These are phyloP conservation scores for Rhizophora apiculata DNA, from an alignment of 345 rosid species.

Conservation along the genomic window DNA sequence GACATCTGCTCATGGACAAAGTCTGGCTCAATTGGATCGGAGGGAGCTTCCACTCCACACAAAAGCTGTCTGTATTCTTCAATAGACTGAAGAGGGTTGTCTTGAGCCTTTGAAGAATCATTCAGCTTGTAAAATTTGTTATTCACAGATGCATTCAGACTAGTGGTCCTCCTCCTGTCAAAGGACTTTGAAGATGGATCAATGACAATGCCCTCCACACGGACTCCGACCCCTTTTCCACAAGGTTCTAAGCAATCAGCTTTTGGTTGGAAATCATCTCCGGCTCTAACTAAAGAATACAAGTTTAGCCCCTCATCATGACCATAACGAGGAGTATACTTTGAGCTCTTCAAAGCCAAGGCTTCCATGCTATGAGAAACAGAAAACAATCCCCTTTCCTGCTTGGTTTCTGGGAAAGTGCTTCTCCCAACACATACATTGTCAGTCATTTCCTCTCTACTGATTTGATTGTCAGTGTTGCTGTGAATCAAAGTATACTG, in stretches of 20 bases:
- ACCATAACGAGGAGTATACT: conserved; percentile 20
- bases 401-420: conserved; percentile 11
- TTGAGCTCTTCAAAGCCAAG: conserved; percentile 29
- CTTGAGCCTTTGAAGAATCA: conserved; percentile 28
- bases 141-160: conserved; percentile 29
- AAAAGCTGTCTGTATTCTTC: conserved; percentile 39
- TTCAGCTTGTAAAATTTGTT: conserved; percentile 28
- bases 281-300: conserved; percentile 31
- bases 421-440: conserved; percentile 28
- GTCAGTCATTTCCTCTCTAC: conserved; percentile 32
- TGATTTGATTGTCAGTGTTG: conserved; percentile 29
- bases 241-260: conserved; percentile 30
- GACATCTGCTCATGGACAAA: conserved; percentile 45
- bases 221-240: background rate
- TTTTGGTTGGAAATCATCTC: conserved; percentile 15
- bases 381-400: conserved; percentile 25
- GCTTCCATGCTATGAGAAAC: conserved; percentile 31
- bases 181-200: conserved; percentile 14
- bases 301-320: conserved; percentile 15
- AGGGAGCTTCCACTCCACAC: conserved; percentile 32
- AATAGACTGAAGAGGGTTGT: conserved; percentile 39
- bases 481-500: conserved; percentile 35
- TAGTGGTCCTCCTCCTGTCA: conserved; percentile 25
- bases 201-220: conserved; percentile 13
- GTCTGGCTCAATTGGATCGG: conserved; percentile 25